A percentile compares a stretch with the other conserved stretches of the same genome.
These are phyloP conservation scores for Phytophthora ohioensis DNA, from an alignment of 352 stramenopile genomes.

Conservation along the genomic window DNA sequence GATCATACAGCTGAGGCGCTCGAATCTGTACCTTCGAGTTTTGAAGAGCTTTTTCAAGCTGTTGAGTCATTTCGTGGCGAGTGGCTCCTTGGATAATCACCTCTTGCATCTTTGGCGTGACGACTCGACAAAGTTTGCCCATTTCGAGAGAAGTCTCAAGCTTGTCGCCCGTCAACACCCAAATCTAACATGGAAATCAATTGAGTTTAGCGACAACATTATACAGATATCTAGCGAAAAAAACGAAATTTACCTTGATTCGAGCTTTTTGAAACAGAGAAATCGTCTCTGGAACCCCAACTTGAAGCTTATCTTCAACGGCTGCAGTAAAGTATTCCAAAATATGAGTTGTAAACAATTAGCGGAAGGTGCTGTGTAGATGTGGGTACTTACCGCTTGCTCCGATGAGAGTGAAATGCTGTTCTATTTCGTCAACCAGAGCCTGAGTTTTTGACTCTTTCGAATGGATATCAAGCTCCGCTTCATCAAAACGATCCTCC, in stretches of 20 bases:
- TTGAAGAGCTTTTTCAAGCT: conserved; percentile 57
- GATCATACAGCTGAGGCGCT: background rate
- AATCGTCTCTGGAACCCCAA: conserved; percentile 95
- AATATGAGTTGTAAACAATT: background rate
- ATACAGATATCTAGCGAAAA: background rate
- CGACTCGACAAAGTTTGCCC: conserved; percentile 90
- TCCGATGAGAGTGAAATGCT: conserved; percentile 84
- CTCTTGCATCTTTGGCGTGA: conserved; percentile 87
- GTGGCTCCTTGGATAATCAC: conserved; percentile 60
- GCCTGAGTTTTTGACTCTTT: conserved; percentile 70
- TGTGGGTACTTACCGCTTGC: conserved; percentile 68
- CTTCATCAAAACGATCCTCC: conserved; percentile 71
- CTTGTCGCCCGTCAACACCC: conserved; percentile 97
- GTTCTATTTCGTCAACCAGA: conserved; percentile 85
- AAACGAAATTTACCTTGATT: conserved; percentile 92
- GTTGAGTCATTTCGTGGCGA: conserved; percentile 57
- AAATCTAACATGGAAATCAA: conserved; percentile 66
- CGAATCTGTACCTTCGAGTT: conserved; percentile 47
- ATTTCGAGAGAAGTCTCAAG: conserved; percentile 99
- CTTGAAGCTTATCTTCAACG: conserved; percentile 98
- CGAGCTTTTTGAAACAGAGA: conserved; percentile 90
- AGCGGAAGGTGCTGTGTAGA: background rate
- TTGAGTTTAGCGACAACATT: background rate
- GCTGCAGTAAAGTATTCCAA: conserved; percentile 46
- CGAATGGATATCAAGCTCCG: conserved; percentile 73